Conservation (phyloP, 306 rosid species). For the Mimosa pudica region DNA sequence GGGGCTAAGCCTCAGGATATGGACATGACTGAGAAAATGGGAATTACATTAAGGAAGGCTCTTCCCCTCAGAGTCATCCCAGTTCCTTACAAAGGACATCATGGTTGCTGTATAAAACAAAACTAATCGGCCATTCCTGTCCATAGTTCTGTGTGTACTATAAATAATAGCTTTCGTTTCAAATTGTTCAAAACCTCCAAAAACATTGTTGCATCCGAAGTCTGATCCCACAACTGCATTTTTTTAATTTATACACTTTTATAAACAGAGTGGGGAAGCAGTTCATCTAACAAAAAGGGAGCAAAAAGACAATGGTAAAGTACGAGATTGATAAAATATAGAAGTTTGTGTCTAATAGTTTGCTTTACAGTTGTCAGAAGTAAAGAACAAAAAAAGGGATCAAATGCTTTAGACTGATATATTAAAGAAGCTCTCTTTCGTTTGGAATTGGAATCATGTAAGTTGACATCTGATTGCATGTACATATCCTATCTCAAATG, state of each 20-base stretch:
- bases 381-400: background rate
- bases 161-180: background rate
- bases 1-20: conserved; percentile 61
- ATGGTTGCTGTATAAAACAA: background rate
- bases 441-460: background rate
- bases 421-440: background rate
- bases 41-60: conserved; percentile 72
- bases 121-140: background rate
- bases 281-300: background rate
- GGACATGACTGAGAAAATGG: conserved; percentile 88
- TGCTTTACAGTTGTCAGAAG: conserved; percentile 2
- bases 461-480: background rate
- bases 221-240: background rate
- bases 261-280: background rate
- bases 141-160: too few relatives aligned
- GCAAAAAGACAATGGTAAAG: background rate
- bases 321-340: background rate
- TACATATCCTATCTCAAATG: conserved; percentile 10
- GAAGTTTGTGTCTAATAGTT: background rate
- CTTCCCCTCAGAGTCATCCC: conserved; percentile 5
- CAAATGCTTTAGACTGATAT: conserved; percentile 5
- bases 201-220: background rate
- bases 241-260: background rate
- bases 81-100: background rate
- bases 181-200: background rate